Evolutionary conservation across 495 filamentous ascomycete species (phyloP).

Genomic region (Haplographium delicatum): DNA sequence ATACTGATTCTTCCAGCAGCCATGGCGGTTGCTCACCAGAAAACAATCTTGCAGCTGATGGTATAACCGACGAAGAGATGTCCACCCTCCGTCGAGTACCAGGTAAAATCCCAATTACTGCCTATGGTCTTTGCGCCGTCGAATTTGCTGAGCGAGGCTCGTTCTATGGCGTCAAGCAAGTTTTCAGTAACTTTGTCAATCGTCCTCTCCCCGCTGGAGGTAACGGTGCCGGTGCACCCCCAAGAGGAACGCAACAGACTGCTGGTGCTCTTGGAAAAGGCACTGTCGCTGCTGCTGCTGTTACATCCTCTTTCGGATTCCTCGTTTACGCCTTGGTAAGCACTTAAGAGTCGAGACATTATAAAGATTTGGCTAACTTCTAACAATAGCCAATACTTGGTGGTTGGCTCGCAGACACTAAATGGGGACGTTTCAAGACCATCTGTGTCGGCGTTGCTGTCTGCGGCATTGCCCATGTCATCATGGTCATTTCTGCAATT

Average conservation of each 20-base stretch:
- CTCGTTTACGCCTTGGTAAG: conserved; percentile 46
- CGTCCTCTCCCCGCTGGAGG: conserved; percentile 55
- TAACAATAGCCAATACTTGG: too few relatives aligned
- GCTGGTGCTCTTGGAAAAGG: conserved; percentile 50
- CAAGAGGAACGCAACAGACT: conserved; percentile 30
- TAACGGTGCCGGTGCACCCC: conserved; percentile 57
- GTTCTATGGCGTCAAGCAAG: conserved; percentile 68
- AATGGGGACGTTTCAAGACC: conserved; percentile 52
- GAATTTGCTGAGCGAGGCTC: conserved; percentile 75
- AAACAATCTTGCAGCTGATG: too few relatives aligned
- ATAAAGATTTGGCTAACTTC: too few relatives aligned
- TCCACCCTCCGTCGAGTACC: conserved; percentile 50
- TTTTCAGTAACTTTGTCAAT: conserved; percentile 67
- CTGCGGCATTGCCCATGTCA: conserved; percentile 59
- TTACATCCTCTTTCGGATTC: conserved; percentile 48
- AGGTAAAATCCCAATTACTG: conserved; percentile 54
- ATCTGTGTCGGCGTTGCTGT: conserved; percentile 57
- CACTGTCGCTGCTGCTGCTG: background rate
- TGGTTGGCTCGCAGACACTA: conserved; percentile 52
- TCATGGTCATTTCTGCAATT: conserved; percentile 53
- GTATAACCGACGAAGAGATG: conserved; percentile 45
- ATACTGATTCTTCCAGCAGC: too few relatives aligned
- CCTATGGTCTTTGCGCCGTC: conserved; percentile 58
- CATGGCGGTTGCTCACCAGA: background rate
- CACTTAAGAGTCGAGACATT: too few relatives aligned